These are phyloP conservation scores for Schizonepeta tenuifolia DNA, from an alignment of 257 asterid species.

Conservation along the genomic window DNA sequence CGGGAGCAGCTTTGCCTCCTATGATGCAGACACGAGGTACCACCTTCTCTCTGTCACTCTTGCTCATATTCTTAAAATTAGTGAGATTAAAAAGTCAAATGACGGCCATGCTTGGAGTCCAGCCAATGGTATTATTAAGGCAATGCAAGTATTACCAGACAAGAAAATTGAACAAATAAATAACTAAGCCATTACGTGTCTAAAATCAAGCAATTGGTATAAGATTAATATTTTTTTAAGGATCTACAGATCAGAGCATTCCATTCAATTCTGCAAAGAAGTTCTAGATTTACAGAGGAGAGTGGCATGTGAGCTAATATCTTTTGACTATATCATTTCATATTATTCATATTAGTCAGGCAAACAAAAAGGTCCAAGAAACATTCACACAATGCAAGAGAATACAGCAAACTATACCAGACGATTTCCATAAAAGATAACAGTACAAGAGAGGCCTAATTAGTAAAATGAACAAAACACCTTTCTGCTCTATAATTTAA, in stretches of 20 bases:
- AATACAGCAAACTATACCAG: neutral
- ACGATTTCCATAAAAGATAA: neutral
- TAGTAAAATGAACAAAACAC: neutral
- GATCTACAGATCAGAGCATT: neutral
- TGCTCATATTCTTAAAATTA: constrained; percentile 48
- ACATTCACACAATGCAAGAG: neutral
- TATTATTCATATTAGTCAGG: neutral
- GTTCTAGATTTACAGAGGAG: neutral
- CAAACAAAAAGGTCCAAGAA: neutral
- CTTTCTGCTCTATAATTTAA: neutral
- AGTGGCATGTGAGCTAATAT: neutral
- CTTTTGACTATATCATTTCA: neutral
- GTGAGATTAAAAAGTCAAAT: constrained; percentile 6
- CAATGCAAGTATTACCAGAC: neutral
- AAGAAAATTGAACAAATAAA: constrained; percentile 1
- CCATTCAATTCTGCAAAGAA: neutral
- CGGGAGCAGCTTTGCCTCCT: constrained; percentile 68
- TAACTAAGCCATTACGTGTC: neutral
- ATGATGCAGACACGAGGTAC: constrained; percentile 61
- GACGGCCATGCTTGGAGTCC: neutral
- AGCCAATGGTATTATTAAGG: neutral
- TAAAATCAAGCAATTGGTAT: neutral
- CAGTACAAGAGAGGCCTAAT: neutral
- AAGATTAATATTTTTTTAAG: neutral
- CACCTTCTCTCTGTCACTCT: constrained; percentile 46